These are phyloP conservation scores for Tuber melanosporum DNA, from an alignment of 495 filamentous ascomycete genomes.

Conservation along the genomic window DNA sequence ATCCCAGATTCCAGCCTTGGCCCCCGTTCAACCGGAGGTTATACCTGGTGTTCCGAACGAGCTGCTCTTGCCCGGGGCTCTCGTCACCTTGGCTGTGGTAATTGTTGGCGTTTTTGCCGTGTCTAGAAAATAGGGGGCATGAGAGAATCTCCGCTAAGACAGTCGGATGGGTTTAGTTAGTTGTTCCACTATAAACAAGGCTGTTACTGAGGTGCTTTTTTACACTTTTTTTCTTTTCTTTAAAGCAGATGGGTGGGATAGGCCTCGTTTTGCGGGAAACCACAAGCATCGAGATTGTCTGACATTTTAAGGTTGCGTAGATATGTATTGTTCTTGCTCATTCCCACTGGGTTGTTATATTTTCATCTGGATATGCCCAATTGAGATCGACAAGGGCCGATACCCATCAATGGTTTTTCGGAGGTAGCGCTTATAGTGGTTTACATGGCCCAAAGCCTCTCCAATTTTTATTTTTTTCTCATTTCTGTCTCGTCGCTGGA, in stretches of 20 bases:
- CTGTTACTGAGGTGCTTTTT: background rate
- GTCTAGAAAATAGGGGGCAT: conserved; percentile 49
- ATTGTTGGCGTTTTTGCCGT: conserved; percentile 92
- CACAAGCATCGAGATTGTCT: background rate
- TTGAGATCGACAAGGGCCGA: background rate
- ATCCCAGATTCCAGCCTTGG: conserved; percentile 19
- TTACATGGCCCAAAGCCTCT: background rate
- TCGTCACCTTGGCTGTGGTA: conserved; percentile 88
- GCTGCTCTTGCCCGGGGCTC: conserved; percentile 82
- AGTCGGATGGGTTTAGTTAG: conserved; percentile 1
- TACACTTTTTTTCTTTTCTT: background rate
- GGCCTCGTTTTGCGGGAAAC: background rate
- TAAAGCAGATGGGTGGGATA: background rate
- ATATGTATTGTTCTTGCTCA: background rate
- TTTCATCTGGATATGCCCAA: background rate
- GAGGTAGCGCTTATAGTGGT: background rate
- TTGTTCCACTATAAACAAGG: background rate
- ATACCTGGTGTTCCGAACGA: conserved; percentile 94
- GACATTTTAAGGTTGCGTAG: background rate
- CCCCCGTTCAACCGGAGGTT: conserved; percentile 49
- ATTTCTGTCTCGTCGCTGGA: background rate
- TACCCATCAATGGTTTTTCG: background rate
- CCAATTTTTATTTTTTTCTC: background rate
- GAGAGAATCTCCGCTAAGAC: background rate
- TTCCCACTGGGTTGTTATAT: background rate